Percentiles rank a stretch among this genome's conserved stretches.
Conservation (phyloP, 805 yeast species). For the Helenozyma rhizophorensis region DNA sequence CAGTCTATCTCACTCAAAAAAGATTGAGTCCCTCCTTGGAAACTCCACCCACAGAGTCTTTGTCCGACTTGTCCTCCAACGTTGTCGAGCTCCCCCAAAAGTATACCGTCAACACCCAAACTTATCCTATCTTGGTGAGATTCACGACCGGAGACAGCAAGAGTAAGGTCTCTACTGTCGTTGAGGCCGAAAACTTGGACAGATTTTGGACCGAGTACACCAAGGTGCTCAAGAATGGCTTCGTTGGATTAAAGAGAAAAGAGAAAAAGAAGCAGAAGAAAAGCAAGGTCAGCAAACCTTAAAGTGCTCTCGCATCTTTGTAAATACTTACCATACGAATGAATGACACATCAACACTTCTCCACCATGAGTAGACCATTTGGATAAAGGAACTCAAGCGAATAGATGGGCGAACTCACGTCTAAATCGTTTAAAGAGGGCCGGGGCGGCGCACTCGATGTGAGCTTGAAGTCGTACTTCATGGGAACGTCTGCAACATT, state of each 20-base stretch:
- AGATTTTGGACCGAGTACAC: constrained; percentile 76
- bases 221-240: constrained; percentile 63
- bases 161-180: constrained; percentile 68
- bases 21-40: constrained; percentile 28
- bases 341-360: constrained; percentile 7
- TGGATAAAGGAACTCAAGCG: constrained; percentile 49
- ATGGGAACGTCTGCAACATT: constrained; percentile 22
- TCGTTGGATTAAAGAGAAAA: constrained; percentile 75
- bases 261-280: constrained; percentile 66
- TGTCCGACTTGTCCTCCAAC: constrained; percentile 32
- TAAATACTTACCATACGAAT: too few relatives aligned
- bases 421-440: constrained; percentile 23
- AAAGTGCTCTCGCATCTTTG: background rate
- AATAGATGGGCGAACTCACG: constrained; percentile 46
- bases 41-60: constrained; percentile 4
- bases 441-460: constrained; percentile 38
- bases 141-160: constrained; percentile 36
- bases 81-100: constrained; percentile 19
- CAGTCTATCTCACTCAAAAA: constrained; percentile 59
- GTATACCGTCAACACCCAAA: constrained; percentile 20
- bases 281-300: constrained; percentile 29
- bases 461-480: constrained; percentile 27
- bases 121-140: constrained; percentile 65
- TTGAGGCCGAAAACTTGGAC: constrained; percentile 56
- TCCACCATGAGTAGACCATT: constrained; percentile 61